Conservation (phyloP, 768 basidiomycete genomes). For the Trametes cubensis region DNA sequence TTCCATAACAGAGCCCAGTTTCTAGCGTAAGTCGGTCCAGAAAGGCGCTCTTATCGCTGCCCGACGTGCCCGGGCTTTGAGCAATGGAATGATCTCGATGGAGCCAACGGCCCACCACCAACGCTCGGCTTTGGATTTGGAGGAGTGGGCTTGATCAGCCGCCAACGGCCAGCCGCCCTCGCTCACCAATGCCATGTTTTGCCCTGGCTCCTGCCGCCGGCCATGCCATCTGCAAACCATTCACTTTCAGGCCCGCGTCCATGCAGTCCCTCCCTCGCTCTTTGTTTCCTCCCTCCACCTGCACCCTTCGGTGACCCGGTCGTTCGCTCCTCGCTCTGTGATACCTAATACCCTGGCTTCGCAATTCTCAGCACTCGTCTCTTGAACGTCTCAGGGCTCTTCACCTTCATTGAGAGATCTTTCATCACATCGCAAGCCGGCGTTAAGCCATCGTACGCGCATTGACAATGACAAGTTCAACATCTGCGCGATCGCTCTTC, state of each 20-base stretch:
- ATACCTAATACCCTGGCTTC: not conserved
- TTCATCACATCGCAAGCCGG: not conserved
- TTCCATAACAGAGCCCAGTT: not conserved
- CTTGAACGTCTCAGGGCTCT: not conserved
- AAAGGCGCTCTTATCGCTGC: not conserved
- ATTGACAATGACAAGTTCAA: not conserved
- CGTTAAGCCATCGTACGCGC: not conserved
- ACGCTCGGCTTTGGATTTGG: not conserved
- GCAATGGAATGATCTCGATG: constrained; percentile 9
- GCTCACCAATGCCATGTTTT: not conserved
- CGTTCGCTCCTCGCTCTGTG: not conserved
- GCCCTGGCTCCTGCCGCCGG: constrained; percentile 1
- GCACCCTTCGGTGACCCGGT: not conserved
- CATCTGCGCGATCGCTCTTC: not conserved
- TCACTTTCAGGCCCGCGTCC: not conserved
- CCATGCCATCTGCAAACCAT: not conserved
- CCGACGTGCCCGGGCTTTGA: not conserved
- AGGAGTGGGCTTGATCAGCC: not conserved
- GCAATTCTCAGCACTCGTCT: not conserved
- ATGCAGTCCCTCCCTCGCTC: not conserved
- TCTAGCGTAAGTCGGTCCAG: not conserved
- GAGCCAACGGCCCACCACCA: not conserved
- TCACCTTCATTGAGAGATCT: no score
- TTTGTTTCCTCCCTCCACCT: not conserved
- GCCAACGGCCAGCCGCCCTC: not conserved